phyloP scores from a whole-genome alignment of 768 basidiomycete species.

The Termitomyces titanicus region DNA sequence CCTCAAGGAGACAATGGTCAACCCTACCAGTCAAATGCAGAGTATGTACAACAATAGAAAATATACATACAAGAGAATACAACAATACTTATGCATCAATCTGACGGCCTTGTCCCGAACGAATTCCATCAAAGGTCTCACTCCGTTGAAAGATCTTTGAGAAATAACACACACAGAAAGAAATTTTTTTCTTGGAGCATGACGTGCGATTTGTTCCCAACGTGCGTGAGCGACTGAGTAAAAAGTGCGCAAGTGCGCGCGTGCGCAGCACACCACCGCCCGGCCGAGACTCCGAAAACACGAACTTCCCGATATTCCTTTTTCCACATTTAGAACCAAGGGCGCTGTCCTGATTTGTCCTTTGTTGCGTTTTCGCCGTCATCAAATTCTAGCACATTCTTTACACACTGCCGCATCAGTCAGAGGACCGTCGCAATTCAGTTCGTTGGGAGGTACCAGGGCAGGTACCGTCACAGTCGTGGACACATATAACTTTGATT shows the following conservation, averaged over 20 bases:
- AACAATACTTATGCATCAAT: neutral
- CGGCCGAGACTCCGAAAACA: neutral
- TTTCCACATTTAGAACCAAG: neutral
- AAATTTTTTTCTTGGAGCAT: neutral
- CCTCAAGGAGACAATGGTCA: neutral
- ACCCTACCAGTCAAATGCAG: neutral
- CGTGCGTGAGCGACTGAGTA: no score
- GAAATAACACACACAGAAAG: no score
- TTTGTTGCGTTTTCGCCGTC: slow-evolving; percentile 9
- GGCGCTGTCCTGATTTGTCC: neutral
- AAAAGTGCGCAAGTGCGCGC: no score
- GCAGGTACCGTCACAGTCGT: slow-evolving; percentile 6
- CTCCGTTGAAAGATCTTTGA: no score
- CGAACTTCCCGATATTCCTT: neutral
- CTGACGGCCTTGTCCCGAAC: neutral
- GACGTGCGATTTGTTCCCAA: neutral
- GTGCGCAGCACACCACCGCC: neutral
- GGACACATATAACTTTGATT: neutral
- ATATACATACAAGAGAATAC: neutral
- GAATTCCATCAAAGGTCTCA: neutral
- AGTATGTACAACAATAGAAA: neutral
- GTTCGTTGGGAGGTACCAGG: neutral
- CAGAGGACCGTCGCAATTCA: neutral
- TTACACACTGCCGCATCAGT: neutral
- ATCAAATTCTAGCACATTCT: slow-evolving; percentile 13